Conservation (phyloP, 1,284 basidiomycete genomes). For the Moesziomyces sp. region DNA sequence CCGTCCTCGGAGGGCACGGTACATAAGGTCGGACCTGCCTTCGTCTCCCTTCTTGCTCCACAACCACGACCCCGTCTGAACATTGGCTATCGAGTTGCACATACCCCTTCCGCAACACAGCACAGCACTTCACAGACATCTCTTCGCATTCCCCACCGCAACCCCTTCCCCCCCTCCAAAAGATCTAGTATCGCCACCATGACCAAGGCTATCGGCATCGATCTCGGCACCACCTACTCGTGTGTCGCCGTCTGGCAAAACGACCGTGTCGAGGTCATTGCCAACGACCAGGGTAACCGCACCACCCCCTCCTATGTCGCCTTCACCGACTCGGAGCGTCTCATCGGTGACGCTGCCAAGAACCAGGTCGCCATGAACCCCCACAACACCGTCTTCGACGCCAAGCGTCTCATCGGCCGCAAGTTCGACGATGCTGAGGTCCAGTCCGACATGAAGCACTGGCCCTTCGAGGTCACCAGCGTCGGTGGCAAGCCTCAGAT, state of each 20-base stretch:
- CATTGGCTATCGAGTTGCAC: slow-evolving; percentile 33
- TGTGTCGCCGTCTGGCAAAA: slow-evolving; percentile 90
- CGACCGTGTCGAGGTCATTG: slow-evolving; percentile 90
- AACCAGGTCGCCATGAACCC: slow-evolving; percentile 81
- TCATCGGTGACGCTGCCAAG: slow-evolving; percentile 92
- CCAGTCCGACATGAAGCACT: slow-evolving; percentile 93
- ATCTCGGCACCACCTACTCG: slow-evolving; percentile 82
- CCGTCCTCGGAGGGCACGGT: slow-evolving; percentile 4
- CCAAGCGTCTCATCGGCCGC: slow-evolving; percentile 89
- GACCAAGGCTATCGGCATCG: slow-evolving; percentile 89
- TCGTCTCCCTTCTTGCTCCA: neutral
- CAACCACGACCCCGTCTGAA: slow-evolving; percentile 24
- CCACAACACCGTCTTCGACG: slow-evolving; percentile 77
- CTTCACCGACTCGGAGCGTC: slow-evolving; percentile 82
- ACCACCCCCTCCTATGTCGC: slow-evolving; percentile 79
- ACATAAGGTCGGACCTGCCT: slow-evolving; percentile 28
- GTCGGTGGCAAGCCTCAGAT: slow-evolving; percentile 87
- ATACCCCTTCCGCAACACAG: slow-evolving; percentile 38
- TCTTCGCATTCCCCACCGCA: slow-evolving; percentile 1
- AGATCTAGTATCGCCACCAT: slow-evolving; percentile 37
- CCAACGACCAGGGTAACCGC: slow-evolving; percentile 97
- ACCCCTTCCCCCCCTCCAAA: slow-evolving; percentile 11
- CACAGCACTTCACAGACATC: slow-evolving; percentile 26
- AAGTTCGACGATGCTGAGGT: slow-evolving; percentile 87
- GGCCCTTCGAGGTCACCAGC: slow-evolving; percentile 88